A percentile compares a stretch with the other conserved stretches of the same genome.
Evolutionary conservation across 331 rosid species (phyloP).

Genomic region (Telfairia occidentalis): DNA sequence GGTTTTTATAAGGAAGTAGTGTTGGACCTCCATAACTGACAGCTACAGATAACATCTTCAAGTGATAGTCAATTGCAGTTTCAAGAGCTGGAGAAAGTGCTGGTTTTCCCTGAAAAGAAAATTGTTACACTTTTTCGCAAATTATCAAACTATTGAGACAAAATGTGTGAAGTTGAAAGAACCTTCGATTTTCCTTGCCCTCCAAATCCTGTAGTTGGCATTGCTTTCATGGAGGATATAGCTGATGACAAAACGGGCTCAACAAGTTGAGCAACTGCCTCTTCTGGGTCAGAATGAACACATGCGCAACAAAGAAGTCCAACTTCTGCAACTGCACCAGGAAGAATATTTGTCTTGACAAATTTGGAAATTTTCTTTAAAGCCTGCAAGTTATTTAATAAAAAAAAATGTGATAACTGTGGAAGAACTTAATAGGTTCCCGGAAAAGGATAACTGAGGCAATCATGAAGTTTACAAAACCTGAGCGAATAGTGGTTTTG

Average conservation of each 20-base stretch:
- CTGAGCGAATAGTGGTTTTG: conserved; percentile 66
- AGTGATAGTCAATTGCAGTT: conserved; percentile 84
- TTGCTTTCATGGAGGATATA: conserved; percentile 69
- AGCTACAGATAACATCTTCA: conserved; percentile 74
- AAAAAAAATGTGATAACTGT: conserved; percentile 11
- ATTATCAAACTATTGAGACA: conserved; percentile 13
- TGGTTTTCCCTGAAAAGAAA: conserved; percentile 55
- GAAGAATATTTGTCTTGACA: conserved; percentile 93
- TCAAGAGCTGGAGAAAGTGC: conserved; percentile 93
- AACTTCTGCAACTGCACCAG: conserved; percentile 96
- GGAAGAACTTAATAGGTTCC: background rate
- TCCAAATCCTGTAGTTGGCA: conserved; percentile 74
- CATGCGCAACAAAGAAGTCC: conserved; percentile 97
- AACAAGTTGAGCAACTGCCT: conserved; percentile 64
- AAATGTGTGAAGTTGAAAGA: conserved; percentile 6
- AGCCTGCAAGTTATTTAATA: conserved; percentile 42
- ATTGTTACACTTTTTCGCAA: conserved; percentile 15
- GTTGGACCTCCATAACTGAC: conserved; percentile 79
- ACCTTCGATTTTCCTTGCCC: conserved; percentile 69
- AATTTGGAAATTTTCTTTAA: conserved; percentile 86
- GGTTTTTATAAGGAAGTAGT: conserved; percentile 63
- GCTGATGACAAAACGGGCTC: conserved; percentile 76
- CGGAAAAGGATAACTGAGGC: background rate
- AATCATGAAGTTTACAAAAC: conserved; percentile 25
- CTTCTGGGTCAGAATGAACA: conserved; percentile 86